Evolutionary conservation across 2,329 filamentous ascomycete genomes (phyloP).

Genomic region (Microdochium nivale): DNA sequence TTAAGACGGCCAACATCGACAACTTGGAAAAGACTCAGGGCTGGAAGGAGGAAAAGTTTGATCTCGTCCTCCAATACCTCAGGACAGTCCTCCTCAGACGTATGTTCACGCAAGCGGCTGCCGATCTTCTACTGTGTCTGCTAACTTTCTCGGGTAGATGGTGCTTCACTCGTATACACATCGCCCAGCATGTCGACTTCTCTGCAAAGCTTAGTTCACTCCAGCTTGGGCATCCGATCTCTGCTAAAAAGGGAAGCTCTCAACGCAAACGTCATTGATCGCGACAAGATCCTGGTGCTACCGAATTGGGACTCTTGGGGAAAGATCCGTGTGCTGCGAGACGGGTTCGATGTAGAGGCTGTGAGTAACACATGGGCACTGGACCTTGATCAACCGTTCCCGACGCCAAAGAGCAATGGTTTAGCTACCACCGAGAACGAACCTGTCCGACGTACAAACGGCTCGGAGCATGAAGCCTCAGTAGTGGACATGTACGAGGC

Average conservation of each 20-base stretch:
- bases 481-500: constrained; percentile 70
- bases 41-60: constrained; percentile 96
- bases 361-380: constrained; percentile 79
- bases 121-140: constrained; percentile 1
- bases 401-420: constrained; percentile 20
- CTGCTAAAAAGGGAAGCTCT: constrained; percentile 69
- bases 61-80: constrained; percentile 88
- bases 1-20: constrained; percentile 79
- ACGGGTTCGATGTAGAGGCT: constrained; percentile 85
- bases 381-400: constrained; percentile 59
- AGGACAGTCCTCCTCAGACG: constrained; percentile 82
- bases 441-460: constrained; percentile 16
- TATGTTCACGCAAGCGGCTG: constrained; percentile 32
- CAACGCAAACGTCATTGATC: constrained; percentile 85
- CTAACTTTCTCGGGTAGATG: constrained; percentile 44
- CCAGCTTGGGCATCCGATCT: constrained; percentile 78
- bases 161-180: constrained; percentile 78
- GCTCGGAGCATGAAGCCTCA: constrained; percentile 41
- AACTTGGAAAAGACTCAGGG: constrained; percentile 78
- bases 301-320: constrained; percentile 99
- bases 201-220: constrained; percentile 73
- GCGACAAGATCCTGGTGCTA: constrained; percentile 89
- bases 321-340: constrained; percentile 86
- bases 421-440: constrained; percentile 13
- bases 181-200: constrained; percentile 68